Conservation (phyloP, 148 eudicot species). For the Cornus florida region DNA sequence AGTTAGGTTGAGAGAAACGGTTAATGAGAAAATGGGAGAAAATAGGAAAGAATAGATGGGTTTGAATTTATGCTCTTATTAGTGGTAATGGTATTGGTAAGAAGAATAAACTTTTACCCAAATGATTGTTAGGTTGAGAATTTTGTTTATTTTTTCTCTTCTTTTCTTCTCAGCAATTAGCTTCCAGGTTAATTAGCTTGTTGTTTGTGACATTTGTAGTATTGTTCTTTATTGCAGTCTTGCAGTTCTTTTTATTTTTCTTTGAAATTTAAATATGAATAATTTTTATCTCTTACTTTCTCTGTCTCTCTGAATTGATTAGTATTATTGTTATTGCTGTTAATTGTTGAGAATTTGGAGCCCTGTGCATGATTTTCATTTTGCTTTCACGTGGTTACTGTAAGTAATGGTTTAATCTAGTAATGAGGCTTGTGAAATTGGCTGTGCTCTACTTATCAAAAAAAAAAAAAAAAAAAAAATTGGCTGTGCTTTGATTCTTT, state of each 20-base stretch:
- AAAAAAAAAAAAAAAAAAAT: not conserved
- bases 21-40: no score
- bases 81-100: no score
- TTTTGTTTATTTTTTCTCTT: not conserved
- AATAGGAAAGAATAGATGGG: no score
- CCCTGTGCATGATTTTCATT: not conserved
- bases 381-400: not conserved
- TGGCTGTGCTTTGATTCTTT: not conserved
- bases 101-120: no score
- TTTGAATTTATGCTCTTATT: no score
- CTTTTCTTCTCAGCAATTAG: not conserved
- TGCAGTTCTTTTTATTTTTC: no score
- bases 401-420: not conserved
- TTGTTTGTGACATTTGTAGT: not conserved
- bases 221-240: no score
- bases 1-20: no score
- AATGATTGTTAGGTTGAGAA: no score
- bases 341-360: not conserved
- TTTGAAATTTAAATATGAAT: no score
- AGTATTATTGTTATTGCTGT: not conserved
- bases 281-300: no score
- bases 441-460: not conserved
- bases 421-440: not conserved
- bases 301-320: not conserved
- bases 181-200: not conserved